These are phyloP conservation scores for Ceratocystis cacaofunesta DNA, from an alignment of 2,329 filamentous ascomycete species.

Conservation along the genomic window DNA sequence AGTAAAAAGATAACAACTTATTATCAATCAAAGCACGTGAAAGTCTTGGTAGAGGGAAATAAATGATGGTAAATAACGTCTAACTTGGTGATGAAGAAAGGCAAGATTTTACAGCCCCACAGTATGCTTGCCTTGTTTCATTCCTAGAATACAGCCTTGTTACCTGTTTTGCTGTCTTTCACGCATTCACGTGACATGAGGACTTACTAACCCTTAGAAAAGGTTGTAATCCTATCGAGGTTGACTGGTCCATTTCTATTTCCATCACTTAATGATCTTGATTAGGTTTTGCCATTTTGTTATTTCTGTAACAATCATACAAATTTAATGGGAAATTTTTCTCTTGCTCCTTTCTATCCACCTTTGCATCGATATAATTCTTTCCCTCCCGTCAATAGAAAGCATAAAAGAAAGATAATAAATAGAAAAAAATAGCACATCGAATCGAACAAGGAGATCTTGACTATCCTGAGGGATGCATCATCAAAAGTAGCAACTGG, in stretches of 20 bases:
- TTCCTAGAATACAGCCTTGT: not conserved
- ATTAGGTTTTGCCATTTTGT: not conserved
- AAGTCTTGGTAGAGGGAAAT: not conserved
- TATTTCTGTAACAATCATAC: not conserved
- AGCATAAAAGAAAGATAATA: slow-evolving; percentile 4
- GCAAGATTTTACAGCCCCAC: too few relatives aligned
- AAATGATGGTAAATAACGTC: not conserved
- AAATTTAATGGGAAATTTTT: not conserved
- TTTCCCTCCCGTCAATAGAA: not conserved
- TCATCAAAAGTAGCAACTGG: not conserved
- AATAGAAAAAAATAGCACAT: slow-evolving; percentile 3
- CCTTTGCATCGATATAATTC: not conserved
- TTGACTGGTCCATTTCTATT: not conserved
- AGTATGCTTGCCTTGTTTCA: too few relatives aligned
- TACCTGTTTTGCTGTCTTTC: not conserved
- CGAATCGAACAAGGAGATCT: slow-evolving; percentile 6
- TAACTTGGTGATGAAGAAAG: too few relatives aligned
- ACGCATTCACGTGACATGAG: not conserved
- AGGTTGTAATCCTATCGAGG: not conserved
- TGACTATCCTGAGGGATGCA: not conserved
- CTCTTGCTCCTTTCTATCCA: not conserved
- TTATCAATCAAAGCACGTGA: not conserved
- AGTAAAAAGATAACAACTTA: not conserved
- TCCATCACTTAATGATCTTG: not conserved
- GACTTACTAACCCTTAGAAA: not conserved